Evolutionary conservation across 257 asterid genomes (phyloP).

Genomic region (Mentha longifolia): DNA sequence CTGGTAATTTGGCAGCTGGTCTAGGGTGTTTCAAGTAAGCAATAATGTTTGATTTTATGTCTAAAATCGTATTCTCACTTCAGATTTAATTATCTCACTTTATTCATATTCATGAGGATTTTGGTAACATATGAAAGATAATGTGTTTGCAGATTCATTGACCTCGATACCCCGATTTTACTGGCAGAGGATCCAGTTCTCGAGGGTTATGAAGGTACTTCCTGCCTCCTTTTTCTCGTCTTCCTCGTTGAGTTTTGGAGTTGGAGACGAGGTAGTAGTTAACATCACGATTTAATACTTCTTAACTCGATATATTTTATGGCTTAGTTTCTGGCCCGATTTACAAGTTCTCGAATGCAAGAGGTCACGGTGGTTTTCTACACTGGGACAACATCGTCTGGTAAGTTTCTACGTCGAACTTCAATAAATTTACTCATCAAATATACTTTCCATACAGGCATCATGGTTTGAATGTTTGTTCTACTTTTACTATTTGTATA

Average conservation of each 20-base stretch:
- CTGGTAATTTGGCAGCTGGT: slow-evolving; percentile 94
- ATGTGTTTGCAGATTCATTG: slow-evolving; percentile 62
- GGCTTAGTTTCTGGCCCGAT: slow-evolving; percentile 73
- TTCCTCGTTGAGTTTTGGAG: slow-evolving; percentile 3
- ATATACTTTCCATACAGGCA: neutral
- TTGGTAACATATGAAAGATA: slow-evolving; percentile 18
- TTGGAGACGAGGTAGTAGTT: neutral
- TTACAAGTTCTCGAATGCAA: slow-evolving; percentile 77
- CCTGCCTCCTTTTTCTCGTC: slow-evolving; percentile 10
- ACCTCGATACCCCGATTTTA: slow-evolving; percentile 86
- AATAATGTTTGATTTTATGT: slow-evolving; percentile 16
- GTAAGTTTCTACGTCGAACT: slow-evolving; percentile 35
- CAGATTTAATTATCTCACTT: neutral
- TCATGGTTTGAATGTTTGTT: neutral
- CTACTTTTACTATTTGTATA: neutral
- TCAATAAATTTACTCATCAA: neutral
- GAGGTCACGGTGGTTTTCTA: slow-evolving; percentile 92
- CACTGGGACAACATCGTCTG: slow-evolving; percentile 75
- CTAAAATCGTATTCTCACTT: neutral
- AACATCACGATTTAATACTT: neutral
- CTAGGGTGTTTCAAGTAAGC: slow-evolving; percentile 92
- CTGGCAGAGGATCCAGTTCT: slow-evolving; percentile 90
- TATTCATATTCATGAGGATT: neutral
- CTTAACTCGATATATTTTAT: slow-evolving; percentile 22
- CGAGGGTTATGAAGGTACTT: slow-evolving; percentile 84